Conservation (phyloP, 2,329 filamentous ascomycete genomes). For the Penicillium vulpinum region DNA sequence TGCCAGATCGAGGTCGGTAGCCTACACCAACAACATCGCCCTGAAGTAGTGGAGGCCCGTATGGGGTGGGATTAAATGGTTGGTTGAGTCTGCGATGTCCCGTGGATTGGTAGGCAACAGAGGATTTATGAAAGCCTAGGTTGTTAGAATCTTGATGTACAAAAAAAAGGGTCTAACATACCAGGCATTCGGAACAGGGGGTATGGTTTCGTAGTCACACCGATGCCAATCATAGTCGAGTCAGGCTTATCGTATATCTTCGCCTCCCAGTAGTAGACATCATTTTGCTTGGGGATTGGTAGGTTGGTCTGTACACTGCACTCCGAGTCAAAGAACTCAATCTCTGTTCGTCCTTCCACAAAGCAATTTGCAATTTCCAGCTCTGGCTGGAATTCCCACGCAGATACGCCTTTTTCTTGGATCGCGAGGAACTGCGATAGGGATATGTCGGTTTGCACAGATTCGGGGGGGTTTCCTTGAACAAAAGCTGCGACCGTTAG, state of each 20-base stretch:
- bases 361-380: slow-evolving; percentile 98
- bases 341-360: slow-evolving; percentile 92
- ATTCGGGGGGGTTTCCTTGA: slow-evolving; percentile 91
- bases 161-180: no score
- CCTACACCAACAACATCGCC: slow-evolving; percentile 95
- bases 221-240: slow-evolving; percentile 79
- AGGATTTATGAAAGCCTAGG: slow-evolving; percentile 85
- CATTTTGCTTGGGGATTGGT: slow-evolving; percentile 96
- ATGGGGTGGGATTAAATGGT: slow-evolving; percentile 76
- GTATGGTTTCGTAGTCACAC: slow-evolving; percentile 95
- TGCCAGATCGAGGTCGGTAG: slow-evolving; percentile 89
- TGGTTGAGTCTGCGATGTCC: slow-evolving; percentile 90
- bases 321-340: slow-evolving; percentile 98
- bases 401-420: slow-evolving; percentile 98
- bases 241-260: slow-evolving; percentile 99
- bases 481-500: slow-evolving; percentile 69
- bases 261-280: slow-evolving; percentile 99
- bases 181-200: slow-evolving; percentile 91
- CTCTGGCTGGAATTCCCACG: slow-evolving; percentile 99
- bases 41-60: slow-evolving; percentile 82
- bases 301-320: slow-evolving; percentile 97
- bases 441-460: slow-evolving; percentile 93
- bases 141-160: no score
- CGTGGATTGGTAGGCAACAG: slow-evolving; percentile 84
- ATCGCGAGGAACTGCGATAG: slow-evolving; percentile 96